phyloP scores from a whole-genome alignment of 805 yeast species.

The Pichia deserticola region DNA sequence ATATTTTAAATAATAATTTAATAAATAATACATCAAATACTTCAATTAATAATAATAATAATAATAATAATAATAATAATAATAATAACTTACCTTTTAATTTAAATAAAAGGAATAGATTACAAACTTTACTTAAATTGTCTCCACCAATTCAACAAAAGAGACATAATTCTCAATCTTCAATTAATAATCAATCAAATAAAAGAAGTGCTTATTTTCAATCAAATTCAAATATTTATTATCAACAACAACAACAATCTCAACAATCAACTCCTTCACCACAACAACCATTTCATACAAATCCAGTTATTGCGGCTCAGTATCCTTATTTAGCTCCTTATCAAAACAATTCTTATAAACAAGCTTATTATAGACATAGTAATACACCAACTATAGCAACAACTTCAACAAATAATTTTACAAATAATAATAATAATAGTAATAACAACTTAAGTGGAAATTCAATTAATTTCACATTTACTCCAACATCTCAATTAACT shows the following conservation, averaged over 20 bases:
- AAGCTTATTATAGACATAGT: neutral
- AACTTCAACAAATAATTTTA: neutral
- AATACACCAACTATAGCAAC: slow-evolving; percentile 5
- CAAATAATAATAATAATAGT: neutral
- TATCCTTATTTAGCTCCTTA: slow-evolving; percentile 1
- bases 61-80: no score
- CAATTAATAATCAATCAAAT: slow-evolving; percentile 14
- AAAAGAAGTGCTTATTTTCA: slow-evolving; percentile 14
- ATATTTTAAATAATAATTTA: neutral
- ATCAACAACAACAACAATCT: neutral
- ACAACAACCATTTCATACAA: neutral
- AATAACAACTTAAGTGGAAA: neutral
- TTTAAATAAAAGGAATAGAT: slow-evolving; percentile 1
- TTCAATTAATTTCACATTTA: slow-evolving; percentile 3
- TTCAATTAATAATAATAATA: neutral
- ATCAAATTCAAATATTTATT: neutral
- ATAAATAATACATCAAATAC: neutral
- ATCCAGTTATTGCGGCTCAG: slow-evolving; percentile 1
- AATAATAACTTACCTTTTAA: neutral
- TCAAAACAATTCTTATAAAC: neutral
- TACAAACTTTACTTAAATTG: neutral
- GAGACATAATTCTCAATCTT: slow-evolving; percentile 27
- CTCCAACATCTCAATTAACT: slow-evolving; percentile 3
- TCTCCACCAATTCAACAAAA: slow-evolving; percentile 24
- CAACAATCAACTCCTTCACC: neutral